Percentiles rank a stretch among this genome's conserved stretches.
Evolutionary conservation across 495 filamentous ascomycete genomes (phyloP).

Genomic region (Penicillium lividum): DNA sequence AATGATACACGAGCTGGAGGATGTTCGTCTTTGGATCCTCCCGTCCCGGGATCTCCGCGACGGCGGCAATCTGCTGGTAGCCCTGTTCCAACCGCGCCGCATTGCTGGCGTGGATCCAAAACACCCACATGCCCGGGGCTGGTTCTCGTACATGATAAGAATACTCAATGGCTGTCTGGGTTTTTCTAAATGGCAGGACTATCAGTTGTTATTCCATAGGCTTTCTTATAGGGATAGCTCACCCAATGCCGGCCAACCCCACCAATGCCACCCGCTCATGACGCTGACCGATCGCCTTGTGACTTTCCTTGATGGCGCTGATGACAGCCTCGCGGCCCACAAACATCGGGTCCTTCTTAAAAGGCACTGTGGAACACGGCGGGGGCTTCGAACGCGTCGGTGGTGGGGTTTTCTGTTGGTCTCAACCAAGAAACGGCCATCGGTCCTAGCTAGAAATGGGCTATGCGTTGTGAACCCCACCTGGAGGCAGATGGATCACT

Average conservation of each 20-base stretch:
- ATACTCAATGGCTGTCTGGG: slow-evolving; percentile 55
- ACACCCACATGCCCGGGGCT: slow-evolving; percentile 38
- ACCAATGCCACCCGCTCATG: slow-evolving; percentile 4
- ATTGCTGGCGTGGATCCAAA: slow-evolving; percentile 39
- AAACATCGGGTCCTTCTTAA: not conserved
- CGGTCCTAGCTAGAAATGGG: not conserved
- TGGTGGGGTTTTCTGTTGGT: not conserved
- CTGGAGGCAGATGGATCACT: slow-evolving; percentile 11
- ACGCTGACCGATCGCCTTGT: not conserved
- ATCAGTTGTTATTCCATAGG: not conserved
- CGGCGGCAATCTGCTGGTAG: slow-evolving; percentile 28
- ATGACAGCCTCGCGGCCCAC: not conserved
- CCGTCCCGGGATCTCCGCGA: slow-evolving; percentile 24
- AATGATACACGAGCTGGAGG: slow-evolving; percentile 21
- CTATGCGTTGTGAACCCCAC: slow-evolving; percentile 1
- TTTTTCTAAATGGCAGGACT: slow-evolving; percentile 37
- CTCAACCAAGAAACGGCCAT: not conserved
- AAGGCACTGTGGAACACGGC: not conserved
- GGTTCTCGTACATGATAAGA: slow-evolving; percentile 36
- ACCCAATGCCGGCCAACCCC: not conserved
- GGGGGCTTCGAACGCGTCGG: slow-evolving; percentile 3
- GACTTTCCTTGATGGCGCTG: not conserved
- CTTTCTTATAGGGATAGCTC: not conserved
- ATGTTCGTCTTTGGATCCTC: slow-evolving; percentile 21
- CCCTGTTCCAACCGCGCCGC: slow-evolving; percentile 43